These are phyloP conservation scores for Candida alai DNA, from an alignment of 805 yeast species.

Conservation along the genomic window DNA sequence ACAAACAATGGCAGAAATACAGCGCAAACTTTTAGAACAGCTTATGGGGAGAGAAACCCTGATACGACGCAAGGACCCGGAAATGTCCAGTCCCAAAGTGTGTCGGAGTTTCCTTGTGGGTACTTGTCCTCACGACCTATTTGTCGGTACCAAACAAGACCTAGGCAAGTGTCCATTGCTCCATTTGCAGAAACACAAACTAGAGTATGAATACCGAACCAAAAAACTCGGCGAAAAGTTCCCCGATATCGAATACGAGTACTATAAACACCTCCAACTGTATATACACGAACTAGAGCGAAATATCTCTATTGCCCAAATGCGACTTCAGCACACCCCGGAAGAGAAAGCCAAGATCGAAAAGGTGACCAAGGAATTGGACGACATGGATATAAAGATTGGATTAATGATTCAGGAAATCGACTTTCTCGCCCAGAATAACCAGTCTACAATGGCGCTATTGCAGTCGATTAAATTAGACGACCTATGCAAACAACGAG, in stretches of 20 bases:
- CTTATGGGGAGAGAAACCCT: slow-evolving; percentile 63
- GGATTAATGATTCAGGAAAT: slow-evolving; percentile 68
- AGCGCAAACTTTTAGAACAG: slow-evolving; percentile 70
- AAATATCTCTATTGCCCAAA: slow-evolving; percentile 58
- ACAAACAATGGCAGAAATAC: slow-evolving; percentile 60
- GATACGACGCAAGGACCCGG: slow-evolving; percentile 34
- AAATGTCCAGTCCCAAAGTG: slow-evolving; percentile 45
- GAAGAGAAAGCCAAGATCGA: slow-evolving; percentile 65
- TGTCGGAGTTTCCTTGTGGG: slow-evolving; percentile 86
- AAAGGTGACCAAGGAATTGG: slow-evolving; percentile 53
- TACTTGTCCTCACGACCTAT: slow-evolving; percentile 79
- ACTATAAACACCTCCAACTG: slow-evolving; percentile 45
- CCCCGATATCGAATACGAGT: slow-evolving; percentile 49
- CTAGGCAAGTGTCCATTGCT: slow-evolving; percentile 74
- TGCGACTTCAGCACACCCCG: slow-evolving; percentile 65
- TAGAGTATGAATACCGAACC: slow-evolving; percentile 59
- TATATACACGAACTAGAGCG: slow-evolving; percentile 64
- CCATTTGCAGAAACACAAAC: slow-evolving; percentile 70
- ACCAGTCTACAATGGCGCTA: slow-evolving; percentile 50
- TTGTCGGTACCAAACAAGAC: slow-evolving; percentile 77
- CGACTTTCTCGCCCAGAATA: slow-evolving; percentile 44
- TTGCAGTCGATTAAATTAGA: slow-evolving; percentile 46
- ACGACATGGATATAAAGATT: slow-evolving; percentile 56
- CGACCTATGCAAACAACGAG: slow-evolving; percentile 46
- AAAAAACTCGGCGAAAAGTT: slow-evolving; percentile 40